Base-by-base conservation (phyloP, 2,329 filamentous ascomycete genomes). In the Intubia oerlemansii region DNA sequence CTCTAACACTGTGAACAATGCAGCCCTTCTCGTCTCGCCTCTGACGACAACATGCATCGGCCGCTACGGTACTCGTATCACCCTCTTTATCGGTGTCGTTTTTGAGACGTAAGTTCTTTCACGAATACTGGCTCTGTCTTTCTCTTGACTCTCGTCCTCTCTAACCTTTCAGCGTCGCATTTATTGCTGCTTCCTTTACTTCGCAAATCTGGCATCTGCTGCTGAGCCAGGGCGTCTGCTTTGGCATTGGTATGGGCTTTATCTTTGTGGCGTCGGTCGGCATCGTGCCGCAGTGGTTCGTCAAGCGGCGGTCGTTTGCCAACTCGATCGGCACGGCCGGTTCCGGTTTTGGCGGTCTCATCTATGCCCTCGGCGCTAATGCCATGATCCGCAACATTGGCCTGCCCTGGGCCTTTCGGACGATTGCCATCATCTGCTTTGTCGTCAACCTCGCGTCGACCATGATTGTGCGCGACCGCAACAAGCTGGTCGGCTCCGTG, bases 171-270 rank as follows among this genome's bases (percentile, higher is more conserved):
- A 56, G 52, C 1, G 50, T 55, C 7, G 69, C 66, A 14, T 60
- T 84, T 34, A 62, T 82, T 25, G 66, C 65, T 2, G 76, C 78
- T 7, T 75, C 68, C 10, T 82, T 81, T 39, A 63, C 73, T 1
- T 53, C 44, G 11, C 42, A 65, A 32, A 70, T 79, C 32, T 84
- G 76, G 72, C 77, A 85, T 20, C 57, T 88, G 1, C 70, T 82
- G 32, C 58, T 85, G 0, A 65, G 61, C 5, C 79, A 85, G 43
- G 79, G 79, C 5, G 42, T 84, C 3, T 65, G 69, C 30, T 84
- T 85, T 36, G 79, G 79, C n/a, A 46, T 73, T 14, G 78, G 77
- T 4, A 73, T 85, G 61, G 78, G 78, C 0, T 72, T 84, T 32
- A 53, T 74, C 8, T 85, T 82, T 43, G 74, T 76, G 1, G 65